phyloP scores from a whole-genome alignment of 371 early-diverging fungal species.

The Mortierella sp. region DNA sequence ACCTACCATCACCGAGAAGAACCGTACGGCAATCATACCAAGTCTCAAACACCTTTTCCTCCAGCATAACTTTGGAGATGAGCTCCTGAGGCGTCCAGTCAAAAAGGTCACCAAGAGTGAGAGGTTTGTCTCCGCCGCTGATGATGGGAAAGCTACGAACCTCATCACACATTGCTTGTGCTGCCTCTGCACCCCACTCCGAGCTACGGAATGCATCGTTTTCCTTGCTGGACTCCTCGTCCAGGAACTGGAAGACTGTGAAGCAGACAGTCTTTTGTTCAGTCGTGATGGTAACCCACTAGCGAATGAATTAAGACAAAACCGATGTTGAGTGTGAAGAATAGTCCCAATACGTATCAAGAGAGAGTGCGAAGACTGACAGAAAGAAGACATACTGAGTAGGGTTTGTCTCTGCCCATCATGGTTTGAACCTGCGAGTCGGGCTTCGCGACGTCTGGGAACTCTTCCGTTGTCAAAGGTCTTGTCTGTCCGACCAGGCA shows the following conservation, averaged over 20 bases:
- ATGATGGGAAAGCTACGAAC: background rate
- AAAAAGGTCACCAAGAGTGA: background rate
- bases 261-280: background rate
- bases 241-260: background rate
- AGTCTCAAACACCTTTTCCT: conserved; percentile 7
- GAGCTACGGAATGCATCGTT: conserved; percentile 4
- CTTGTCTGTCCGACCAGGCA: conserved; percentile 16
- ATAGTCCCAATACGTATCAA: too few relatives aligned
- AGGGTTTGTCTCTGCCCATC: too few relatives aligned
- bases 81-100: conserved; percentile 4
- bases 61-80: conserved; percentile 15
- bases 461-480: too few relatives aligned
- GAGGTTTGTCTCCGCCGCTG: background rate
- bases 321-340: too few relatives aligned
- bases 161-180: conserved; percentile 5
- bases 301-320: too few relatives aligned
- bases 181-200: conserved; percentile 12
- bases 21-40: background rate
- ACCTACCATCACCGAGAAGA: too few relatives aligned
- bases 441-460: too few relatives aligned
- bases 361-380: too few relatives aligned
- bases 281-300: background rate
- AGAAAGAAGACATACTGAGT: too few relatives aligned
- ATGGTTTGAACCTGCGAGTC: too few relatives aligned
- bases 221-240: background rate